These are phyloP conservation scores for Laetiporus sulphureus DNA, from an alignment of 1,284 basidiomycete genomes.

Conservation along the genomic window DNA sequence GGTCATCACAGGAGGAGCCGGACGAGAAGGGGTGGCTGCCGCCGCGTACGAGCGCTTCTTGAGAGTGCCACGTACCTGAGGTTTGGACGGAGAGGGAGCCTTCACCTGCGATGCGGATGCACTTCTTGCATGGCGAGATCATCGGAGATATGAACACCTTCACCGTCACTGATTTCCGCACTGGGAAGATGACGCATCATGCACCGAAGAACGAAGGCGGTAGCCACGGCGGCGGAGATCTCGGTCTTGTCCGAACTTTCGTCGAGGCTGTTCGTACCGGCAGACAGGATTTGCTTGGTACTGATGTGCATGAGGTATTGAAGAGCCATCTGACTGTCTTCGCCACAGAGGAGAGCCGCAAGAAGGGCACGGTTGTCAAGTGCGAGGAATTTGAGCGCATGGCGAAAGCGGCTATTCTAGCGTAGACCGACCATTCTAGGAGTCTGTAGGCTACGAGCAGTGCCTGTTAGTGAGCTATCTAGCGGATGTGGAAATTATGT, in stretches of 20 bases:
- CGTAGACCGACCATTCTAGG: background rate
- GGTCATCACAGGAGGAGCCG: too few species aligned
- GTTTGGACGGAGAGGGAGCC: too few species aligned
- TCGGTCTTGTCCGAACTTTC: slow-evolving; percentile 66
- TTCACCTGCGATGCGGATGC: slow-evolving; percentile 68
- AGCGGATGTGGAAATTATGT: too few species aligned
- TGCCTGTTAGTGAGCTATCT: too few species aligned
- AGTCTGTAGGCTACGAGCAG: too few species aligned
- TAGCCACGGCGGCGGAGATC: slow-evolving; percentile 78
- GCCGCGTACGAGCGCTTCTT: too few species aligned
- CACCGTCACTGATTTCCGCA: slow-evolving; percentile 74
- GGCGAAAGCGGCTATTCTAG: slow-evolving; percentile 30
- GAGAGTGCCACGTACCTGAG: too few species aligned
- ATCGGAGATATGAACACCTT: slow-evolving; percentile 75
- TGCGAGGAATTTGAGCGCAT: slow-evolving; percentile 52
- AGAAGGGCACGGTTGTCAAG: slow-evolving; percentile 59
- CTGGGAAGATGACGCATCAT: slow-evolving; percentile 38
- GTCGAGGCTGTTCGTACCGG: slow-evolving; percentile 62
- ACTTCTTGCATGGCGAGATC: slow-evolving; percentile 79
- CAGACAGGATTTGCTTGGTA: slow-evolving; percentile 58
- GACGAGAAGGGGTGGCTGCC: too few species aligned
- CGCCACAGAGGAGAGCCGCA: slow-evolving; percentile 74
- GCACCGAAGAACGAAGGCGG: slow-evolving; percentile 54
- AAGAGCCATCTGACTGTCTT: slow-evolving; percentile 79
- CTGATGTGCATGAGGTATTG: slow-evolving; percentile 60